Base-by-base conservation (phyloP, 208 protist genomes). In the Leishmania martiniquensis region DNA sequence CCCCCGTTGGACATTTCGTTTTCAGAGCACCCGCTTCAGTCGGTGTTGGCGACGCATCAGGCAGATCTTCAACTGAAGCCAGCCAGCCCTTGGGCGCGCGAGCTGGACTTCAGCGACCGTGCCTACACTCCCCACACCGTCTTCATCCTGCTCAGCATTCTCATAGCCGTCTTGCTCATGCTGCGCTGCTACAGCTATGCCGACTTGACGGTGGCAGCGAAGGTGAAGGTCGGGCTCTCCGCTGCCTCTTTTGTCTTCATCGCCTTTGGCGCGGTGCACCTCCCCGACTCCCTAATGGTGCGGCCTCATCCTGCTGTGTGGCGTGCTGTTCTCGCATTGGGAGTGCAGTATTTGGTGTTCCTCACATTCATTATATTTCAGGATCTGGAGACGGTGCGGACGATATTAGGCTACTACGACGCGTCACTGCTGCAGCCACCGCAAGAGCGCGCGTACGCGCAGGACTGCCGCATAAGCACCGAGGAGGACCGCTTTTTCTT, bases 261-360 rank as follows among this genome's bases (percentile, higher is more conserved):
- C 54, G 89, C 93, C 42, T 98, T 98, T 87, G 95, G 93, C 60
- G 81, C 91, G n/a, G 78, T 98, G 74, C 90, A 98, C 73, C 87
- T 99, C 51, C 91, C 92, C 22, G 95, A 99, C 87, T 95, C 94
- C 34, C 80, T 97, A 20, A 90, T 99, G 72, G 86, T 97, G 51
- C 90, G 98, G n/a, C 98, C 98, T 34, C 98, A 99, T 86, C 98
- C 98, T 39, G 89, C 87, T 54, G 78, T 99, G 44, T 99, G 98
- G 98, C 90, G 98, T 22, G 68, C 90, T 1, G 92, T 99, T 10
- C 90, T 98, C n/a, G 95, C 97, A 49, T 44, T 92, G 39, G 92
- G 89, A 44, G 82, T 99, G 25, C 45, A 99, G 3, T 99, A 99
- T 84, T n/a, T 95, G 17, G 80, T 95, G 4, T 72, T 94, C 45